Evolutionary conservation across 1,284 basidiomycete genomes (phyloP), one percentile per base, ranked within the genome.

Genomic region (Papiliotrema nemorosa): DNA sequence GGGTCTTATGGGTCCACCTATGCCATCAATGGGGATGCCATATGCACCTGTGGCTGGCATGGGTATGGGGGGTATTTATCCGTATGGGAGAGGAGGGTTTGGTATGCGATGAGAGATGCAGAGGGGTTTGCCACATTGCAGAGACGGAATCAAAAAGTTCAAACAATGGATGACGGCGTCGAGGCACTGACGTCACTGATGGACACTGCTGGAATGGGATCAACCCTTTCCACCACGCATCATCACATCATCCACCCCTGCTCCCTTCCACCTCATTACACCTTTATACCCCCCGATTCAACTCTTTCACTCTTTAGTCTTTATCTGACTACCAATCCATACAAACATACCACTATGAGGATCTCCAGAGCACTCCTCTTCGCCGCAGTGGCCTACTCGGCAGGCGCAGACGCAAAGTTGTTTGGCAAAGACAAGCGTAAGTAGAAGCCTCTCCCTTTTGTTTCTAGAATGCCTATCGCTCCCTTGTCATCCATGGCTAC

Each of bases 1-100:
- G 64, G 76, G 71, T 22, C 78, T 74, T 6, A 77, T 80, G 67
- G 75, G 76, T 14, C 9, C 44, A 26, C 46, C 52, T 22, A 52
- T 60, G 52, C 38, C 48, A 9, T 13, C 37, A 27, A 62, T 64
- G 60, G 56, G 55, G 0, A 50, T 59, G 44, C 44, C 44, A 3
- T 45, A 45, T 27, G 5, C 42, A 21, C 44, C 29, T 18, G 33
- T 24, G 5, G 31, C 33, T 34, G 53, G 54, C 24, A 60, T 63
- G 55, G 48, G 46, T 13, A 27, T 43, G 41, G 50, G 12, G 73
- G 31, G 25, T 45, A 43, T 43, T 38, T 7, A 54, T 53, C 16
- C 16, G 7, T 37, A n/a, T 18, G 36, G 36, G 9, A 9, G 36
- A 37, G 14, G 36, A 37, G n/a, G 31, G 10, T 10, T 34, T 10